Base-by-base conservation (phyloP, 495 filamentous ascomycete genomes). In the Penicillium silybi region DNA sequence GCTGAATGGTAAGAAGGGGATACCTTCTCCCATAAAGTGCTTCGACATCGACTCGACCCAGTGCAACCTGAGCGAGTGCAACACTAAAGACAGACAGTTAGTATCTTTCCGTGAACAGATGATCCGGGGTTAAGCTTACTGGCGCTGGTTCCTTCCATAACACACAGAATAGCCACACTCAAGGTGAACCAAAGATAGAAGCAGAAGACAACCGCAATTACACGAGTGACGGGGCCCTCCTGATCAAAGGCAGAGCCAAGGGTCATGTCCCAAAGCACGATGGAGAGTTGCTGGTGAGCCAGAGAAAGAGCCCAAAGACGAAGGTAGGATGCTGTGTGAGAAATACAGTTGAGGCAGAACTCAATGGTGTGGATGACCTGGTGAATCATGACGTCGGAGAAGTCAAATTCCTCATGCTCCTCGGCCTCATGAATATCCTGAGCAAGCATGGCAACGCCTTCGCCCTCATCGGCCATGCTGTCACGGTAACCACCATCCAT, bases 11-110 rank as follows among this genome's bases (percentile, higher is more conserved):
- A 86, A 76, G 72, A 99, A 97, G 34, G 91, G 77, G 65, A 93
- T 80, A 39, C 93, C 93, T 48, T 91, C 91, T 54, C 95, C 95
- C 66, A 97, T 87, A 75, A 97, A 96, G 76, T 97, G 95, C 73
- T 98, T 98, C 73, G 90, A 93, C 84, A 97, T 97, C n/a, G 93
- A 91, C 69, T 99, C 93, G 51, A 99, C 93, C 93, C 93, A 99
- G 64, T 97, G 95, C 51, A 99, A 80, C 77, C 93, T 83, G 57
- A 99, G 78, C 53, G 87, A 90, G 71, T 97, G 95, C 75, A 96
- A 80, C 89, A 93, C 50, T 54, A 35, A 15, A 26, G 16, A 9
- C 29, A 26, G 16, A 9, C 29, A 8, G 18, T 57, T 52, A 57
- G 49, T n/a, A 38, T 42, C 5, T 2, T 10, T 16, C 25, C 25